Percentiles rank a stretch among this genome's conserved stretches.
Conservation (phyloP, 805 yeast species). For the Pichia scutulata region DNA sequence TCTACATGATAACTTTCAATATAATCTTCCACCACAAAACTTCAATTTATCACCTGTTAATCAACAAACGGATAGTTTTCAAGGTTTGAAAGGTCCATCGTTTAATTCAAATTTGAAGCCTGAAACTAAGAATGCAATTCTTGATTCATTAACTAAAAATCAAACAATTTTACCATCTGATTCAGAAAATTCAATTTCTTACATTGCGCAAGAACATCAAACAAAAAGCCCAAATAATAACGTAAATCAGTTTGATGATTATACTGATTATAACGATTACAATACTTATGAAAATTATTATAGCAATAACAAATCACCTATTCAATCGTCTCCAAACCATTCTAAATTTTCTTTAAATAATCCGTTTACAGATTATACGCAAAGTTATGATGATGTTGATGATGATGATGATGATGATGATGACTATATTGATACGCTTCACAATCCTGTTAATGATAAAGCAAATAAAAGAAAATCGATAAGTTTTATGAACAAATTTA, state of each 20-base stretch:
- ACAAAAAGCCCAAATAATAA: too few species aligned
- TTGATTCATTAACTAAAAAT: constrained; percentile 19
- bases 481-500: constrained; percentile 7
- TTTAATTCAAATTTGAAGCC: constrained; percentile 29
- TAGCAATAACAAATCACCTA: neutral
- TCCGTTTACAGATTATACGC: constrained; percentile 11
- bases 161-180: constrained; percentile 13
- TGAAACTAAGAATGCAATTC: constrained; percentile 23
- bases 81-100: constrained; percentile 54
- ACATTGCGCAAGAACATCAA: constrained; percentile 1
- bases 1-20: constrained; percentile 6
- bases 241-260: neutral
- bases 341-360: constrained; percentile 4
- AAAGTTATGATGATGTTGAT: constrained; percentile 8
- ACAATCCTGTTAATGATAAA: neutral
- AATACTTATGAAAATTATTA: neutral
- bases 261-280: neutral
- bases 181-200: constrained; percentile 13
- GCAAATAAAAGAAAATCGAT: constrained; percentile 7
- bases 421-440: neutral
- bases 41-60: neutral
- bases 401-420: neutral
- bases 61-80: constrained; percentile 27
- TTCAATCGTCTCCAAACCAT: neutral
- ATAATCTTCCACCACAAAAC: constrained; percentile 16